Conservation (phyloP, 306 rosid genomes). For the Adenanthera pavonina region DNA sequence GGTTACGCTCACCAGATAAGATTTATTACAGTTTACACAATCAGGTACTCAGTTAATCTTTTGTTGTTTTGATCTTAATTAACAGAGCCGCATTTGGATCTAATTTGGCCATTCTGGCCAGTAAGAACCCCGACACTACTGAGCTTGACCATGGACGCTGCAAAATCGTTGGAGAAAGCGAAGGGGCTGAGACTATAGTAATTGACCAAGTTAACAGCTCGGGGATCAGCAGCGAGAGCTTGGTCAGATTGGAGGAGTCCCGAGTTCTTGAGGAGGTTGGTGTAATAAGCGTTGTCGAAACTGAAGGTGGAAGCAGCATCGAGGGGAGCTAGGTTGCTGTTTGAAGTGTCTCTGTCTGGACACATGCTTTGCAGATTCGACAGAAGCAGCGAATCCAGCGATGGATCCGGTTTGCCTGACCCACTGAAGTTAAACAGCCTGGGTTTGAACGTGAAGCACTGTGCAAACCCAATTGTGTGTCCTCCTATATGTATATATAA, state of each 20-base stretch:
- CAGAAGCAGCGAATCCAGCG: slow-evolving; percentile 47
- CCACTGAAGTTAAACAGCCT: slow-evolving; percentile 67
- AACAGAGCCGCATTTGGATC: slow-evolving; percentile 61
- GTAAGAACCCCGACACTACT: slow-evolving; percentile 60
- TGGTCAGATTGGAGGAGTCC: slow-evolving; percentile 75
- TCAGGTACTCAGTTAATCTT: not conserved
- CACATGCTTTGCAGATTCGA: slow-evolving; percentile 50
- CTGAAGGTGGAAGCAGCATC: slow-evolving; percentile 41
- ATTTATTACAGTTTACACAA: not conserved
- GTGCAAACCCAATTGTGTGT: slow-evolving; percentile 79
- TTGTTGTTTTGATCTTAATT: slow-evolving; percentile 24
- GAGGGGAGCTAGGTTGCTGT: slow-evolving; percentile 65
- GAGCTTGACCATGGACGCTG: slow-evolving; percentile 68
- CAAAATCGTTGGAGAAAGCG: slow-evolving; percentile 59
- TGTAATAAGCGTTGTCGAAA: slow-evolving; percentile 66
- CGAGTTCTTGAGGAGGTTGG: slow-evolving; percentile 40
- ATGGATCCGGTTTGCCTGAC: slow-evolving; percentile 70
- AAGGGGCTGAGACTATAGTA: slow-evolving; percentile 47
- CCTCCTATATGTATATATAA: slow-evolving; percentile 44
- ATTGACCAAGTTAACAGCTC: slow-evolving; percentile 47
- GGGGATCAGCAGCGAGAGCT: slow-evolving; percentile 50
- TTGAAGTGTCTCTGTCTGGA: slow-evolving; percentile 52
- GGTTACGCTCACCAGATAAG: too few species aligned
- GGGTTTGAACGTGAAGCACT: slow-evolving; percentile 61
- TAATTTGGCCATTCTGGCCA: slow-evolving; percentile 60